Conservation (phyloP, 139 green algal species). For the Chlamydomonas sphaeroides region DNA sequence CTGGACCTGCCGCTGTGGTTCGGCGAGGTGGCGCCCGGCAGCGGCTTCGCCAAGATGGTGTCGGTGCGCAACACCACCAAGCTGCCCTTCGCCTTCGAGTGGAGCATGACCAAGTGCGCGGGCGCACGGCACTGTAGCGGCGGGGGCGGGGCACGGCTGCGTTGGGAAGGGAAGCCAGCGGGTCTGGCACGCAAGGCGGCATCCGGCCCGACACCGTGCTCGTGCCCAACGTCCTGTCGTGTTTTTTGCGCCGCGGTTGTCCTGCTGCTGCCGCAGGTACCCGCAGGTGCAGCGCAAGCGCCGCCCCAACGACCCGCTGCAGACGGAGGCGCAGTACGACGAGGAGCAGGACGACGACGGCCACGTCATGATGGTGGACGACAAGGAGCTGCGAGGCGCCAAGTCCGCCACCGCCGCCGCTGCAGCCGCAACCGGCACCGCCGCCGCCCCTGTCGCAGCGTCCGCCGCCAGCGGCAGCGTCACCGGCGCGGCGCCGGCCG, state of each 20-base stretch:
- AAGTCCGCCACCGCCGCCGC: neutral
- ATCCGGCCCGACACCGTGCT: too few species aligned
- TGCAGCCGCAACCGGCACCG: too few species aligned
- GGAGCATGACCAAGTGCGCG: slow-evolving; percentile 9
- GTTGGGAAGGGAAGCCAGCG: neutral
- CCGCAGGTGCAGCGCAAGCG: slow-evolving; percentile 31
- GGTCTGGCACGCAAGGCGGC: too few species aligned
- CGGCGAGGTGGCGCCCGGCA: slow-evolving; percentile 57
- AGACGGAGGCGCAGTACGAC: slow-evolving; percentile 38
- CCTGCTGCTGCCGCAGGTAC: neutral
- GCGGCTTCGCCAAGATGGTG: slow-evolving; percentile 42
- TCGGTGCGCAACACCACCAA: slow-evolving; percentile 61
- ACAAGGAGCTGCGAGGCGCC: neutral
- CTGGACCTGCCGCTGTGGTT: slow-evolving; percentile 63
- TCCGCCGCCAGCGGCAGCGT: neutral
- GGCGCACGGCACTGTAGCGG: too few species aligned
- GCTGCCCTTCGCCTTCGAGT: slow-evolving; percentile 65
- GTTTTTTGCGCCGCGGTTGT: neutral
- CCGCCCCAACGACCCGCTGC: slow-evolving; percentile 36
- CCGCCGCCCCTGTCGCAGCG: neutral
- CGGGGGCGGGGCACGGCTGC: neutral
- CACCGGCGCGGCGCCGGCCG: neutral
- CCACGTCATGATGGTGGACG: slow-evolving; percentile 28
- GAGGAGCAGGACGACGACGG: slow-evolving; percentile 40
- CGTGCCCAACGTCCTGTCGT: too few species aligned